A percentile compares a stretch with the other conserved stretches of the same genome.
phyloP scores from a whole-genome alignment of 2,329 filamentous ascomycete genomes.

The Trichoderma sp. region DNA sequence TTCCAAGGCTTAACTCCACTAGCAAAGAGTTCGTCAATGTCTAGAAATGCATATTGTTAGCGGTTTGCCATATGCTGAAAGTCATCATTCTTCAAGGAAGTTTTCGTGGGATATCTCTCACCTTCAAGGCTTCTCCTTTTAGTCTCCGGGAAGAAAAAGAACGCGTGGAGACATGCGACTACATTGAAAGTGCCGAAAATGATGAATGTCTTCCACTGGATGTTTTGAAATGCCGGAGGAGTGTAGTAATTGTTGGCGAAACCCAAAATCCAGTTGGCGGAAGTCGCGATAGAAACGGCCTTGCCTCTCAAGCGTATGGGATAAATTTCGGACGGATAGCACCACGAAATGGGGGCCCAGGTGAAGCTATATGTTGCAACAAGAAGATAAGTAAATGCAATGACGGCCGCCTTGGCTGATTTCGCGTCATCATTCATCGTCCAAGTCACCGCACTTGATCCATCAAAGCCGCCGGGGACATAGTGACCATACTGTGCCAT shows the following conservation, averaged over 20 bases:
- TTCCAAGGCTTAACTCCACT: constrained; percentile 4
- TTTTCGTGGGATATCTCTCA: background rate
- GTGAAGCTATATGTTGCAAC: constrained; percentile 6
- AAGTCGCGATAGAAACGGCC: background rate
- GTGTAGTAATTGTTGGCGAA: constrained; percentile 32
- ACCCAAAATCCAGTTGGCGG: constrained; percentile 1
- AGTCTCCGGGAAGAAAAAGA: background rate
- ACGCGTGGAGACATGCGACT: background rate
- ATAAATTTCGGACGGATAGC: constrained; percentile 4
- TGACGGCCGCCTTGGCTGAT: background rate
- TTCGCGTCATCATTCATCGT: background rate
- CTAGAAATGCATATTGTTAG: background rate
- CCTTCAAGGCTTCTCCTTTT: background rate
- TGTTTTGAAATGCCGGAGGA: background rate
- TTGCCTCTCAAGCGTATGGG: background rate
- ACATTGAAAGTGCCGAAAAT: background rate
- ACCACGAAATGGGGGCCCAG: background rate
- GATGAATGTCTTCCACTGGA: constrained; percentile 1
- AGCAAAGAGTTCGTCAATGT: background rate
- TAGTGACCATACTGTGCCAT: constrained; percentile 7
- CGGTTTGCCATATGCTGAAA: no score
- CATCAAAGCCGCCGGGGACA: background rate
- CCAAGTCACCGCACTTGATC: background rate
- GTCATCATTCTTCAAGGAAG: background rate
- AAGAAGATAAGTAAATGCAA: constrained; percentile 3